phyloP scores from a whole-genome alignment of 305 asterid species.

The Solanum chacoense region DNA sequence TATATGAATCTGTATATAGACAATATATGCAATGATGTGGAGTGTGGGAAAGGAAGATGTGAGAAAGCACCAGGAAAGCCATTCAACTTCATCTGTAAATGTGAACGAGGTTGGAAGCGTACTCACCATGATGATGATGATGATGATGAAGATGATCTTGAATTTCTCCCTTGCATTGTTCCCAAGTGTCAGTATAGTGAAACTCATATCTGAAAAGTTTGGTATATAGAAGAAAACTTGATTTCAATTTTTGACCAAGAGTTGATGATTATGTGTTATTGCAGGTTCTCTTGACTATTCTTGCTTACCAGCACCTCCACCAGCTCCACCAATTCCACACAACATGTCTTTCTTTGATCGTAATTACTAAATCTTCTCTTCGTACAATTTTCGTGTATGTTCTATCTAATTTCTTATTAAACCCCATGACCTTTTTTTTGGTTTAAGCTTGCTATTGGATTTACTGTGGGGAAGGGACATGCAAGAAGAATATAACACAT shows the following conservation, averaged over 20 bases:
- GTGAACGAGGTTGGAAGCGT: constrained; percentile 59
- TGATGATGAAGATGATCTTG: constrained; percentile 19
- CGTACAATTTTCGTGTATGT: not conserved
- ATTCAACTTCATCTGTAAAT: constrained; percentile 50
- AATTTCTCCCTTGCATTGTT: constrained; percentile 57
- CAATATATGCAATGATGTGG: constrained; percentile 38
- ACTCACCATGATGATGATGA: constrained; percentile 29
- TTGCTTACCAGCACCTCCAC: constrained; percentile 73
- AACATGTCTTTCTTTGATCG: constrained; percentile 53
- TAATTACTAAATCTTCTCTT: constrained; percentile 8
- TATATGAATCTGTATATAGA: not conserved
- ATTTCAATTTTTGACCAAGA: not conserved
- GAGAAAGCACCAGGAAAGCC: constrained; percentile 28
- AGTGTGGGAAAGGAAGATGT: constrained; percentile 72
- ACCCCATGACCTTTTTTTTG: not conserved
- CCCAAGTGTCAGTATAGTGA: constrained; percentile 34
- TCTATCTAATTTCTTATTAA: not conserved
- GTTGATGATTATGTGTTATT: not conserved
- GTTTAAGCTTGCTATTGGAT: constrained; percentile 55
- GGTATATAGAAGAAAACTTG: not conserved
- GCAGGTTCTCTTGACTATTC: constrained; percentile 70
- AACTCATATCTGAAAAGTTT: not conserved
- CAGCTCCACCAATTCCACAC: constrained; percentile 37
- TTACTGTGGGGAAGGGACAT: constrained; percentile 70
- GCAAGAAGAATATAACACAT: constrained; percentile 28